phyloP scores from a whole-genome alignment of 2,329 filamentous ascomycete genomes.

The Colletotrichum lini region DNA sequence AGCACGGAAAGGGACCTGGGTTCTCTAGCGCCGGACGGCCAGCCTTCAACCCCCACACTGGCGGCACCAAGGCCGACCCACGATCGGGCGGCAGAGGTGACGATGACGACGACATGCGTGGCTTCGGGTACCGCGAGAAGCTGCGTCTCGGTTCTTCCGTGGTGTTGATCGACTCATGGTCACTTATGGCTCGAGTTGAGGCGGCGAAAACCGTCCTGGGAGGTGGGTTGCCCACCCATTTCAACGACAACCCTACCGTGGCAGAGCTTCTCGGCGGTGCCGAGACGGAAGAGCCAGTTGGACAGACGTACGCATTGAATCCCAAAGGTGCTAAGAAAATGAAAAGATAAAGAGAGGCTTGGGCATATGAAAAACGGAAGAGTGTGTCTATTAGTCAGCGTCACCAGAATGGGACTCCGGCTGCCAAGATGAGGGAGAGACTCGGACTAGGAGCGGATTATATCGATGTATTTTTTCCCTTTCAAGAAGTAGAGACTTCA shows the following conservation, averaged over 20 bases:
- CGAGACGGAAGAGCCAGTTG: constrained; percentile 48
- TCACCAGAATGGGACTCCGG: not conserved
- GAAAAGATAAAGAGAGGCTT: constrained; percentile 2
- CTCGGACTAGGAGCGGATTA: not conserved
- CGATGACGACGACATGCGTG: constrained; percentile 56
- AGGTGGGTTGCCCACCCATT: constrained; percentile 59
- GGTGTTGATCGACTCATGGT: constrained; percentile 66
- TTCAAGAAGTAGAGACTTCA: constrained; percentile 6
- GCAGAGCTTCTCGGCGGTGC: constrained; percentile 53
- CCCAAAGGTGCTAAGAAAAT: constrained; percentile 37
- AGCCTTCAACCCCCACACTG: constrained; percentile 59
- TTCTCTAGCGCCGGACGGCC: constrained; percentile 65
- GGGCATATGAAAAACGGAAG: not conserved
- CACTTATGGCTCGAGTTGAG: constrained; percentile 62
- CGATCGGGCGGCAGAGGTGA: constrained; percentile 44
- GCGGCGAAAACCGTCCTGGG: constrained; percentile 64
- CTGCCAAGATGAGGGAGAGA: not conserved
- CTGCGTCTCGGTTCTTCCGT: constrained; percentile 63
- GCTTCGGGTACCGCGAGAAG: constrained; percentile 66
- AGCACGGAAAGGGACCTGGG: constrained; percentile 67
- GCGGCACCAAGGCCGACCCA: constrained; percentile 56
- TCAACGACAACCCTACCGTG: constrained; percentile 56
- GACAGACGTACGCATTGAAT: constrained; percentile 34
- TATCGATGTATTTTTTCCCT: not conserved
- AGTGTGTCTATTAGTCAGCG: not conserved